phyloP scores from a whole-genome alignment of 805 yeast species.

The Monosporozyma unispora region DNA sequence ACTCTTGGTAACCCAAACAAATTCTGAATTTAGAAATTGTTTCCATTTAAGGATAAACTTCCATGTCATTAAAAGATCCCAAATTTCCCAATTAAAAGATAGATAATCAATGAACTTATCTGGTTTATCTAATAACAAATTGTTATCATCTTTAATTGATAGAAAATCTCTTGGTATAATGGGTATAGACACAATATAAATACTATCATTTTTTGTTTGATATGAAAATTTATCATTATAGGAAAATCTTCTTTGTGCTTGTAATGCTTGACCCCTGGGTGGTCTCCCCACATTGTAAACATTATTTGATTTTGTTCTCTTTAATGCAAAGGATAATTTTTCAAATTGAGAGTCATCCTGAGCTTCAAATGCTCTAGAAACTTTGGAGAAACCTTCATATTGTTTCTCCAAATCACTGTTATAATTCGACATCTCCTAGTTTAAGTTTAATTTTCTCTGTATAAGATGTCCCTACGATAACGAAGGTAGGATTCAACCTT shows the following conservation, averaged over 20 bases:
- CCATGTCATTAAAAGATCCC: conserved; percentile 79
- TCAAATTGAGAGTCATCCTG: conserved; percentile 59
- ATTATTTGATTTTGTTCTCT: conserved; percentile 55
- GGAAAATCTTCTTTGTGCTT: conserved; percentile 2
- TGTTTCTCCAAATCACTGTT: background rate
- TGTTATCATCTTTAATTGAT: conserved; percentile 54
- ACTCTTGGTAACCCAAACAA: background rate
- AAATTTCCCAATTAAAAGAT: conserved; percentile 86
- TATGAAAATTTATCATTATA: conserved; percentile 8
- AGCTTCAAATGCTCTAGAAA: conserved; percentile 52
- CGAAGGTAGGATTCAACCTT: background rate
- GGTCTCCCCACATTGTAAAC: background rate
- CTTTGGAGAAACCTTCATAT: conserved; percentile 20
- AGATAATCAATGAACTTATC: conserved; percentile 78
- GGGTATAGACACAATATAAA: background rate
- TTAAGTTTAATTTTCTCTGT: background rate
- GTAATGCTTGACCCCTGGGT: background rate
- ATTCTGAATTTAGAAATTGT: background rate
- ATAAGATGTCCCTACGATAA: background rate
- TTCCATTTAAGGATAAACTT: conserved; percentile 46
- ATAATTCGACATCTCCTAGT: background rate
- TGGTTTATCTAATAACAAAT: conserved; percentile 56
- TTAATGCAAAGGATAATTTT: conserved; percentile 58
- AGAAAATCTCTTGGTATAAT: conserved; percentile 1
- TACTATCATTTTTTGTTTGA: background rate